phyloP scores from a whole-genome alignment of 2,329 filamentous ascomycete genomes.

The Podosphaera aphanis region DNA sequence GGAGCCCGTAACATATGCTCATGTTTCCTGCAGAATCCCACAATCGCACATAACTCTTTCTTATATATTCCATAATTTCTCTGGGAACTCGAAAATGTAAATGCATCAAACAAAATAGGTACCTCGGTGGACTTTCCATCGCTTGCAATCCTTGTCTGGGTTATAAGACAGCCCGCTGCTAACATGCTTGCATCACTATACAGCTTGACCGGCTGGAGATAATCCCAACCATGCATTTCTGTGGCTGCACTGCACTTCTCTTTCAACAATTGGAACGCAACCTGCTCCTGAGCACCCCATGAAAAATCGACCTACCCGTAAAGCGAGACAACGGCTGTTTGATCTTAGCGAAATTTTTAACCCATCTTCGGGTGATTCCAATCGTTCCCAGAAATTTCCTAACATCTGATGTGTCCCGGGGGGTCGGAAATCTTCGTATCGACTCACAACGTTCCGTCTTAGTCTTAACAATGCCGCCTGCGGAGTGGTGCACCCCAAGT shows the following conservation, averaged over 20 bases:
- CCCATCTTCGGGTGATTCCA: neutral
- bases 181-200: conserved; percentile 2
- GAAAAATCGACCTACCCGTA: neutral
- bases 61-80: conserved; percentile 2
- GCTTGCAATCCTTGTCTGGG: neutral
- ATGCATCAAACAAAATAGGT: neutral
- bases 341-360: neutral
- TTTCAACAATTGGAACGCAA: neutral
- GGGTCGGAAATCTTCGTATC: neutral
- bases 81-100: conserved; percentile 3
- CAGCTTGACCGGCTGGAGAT: neutral
- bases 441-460: neutral
- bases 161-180: conserved; percentile 3
- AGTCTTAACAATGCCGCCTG: neutral
- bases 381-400: neutral
- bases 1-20: conserved; percentile 1
- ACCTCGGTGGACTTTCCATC: neutral
- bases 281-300: neutral
- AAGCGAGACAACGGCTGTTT: neutral
- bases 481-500: neutral
- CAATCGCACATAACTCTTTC: neutral
- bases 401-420: neutral
- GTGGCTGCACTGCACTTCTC: neutral
- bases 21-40: conserved; percentile 2
- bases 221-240: neutral